Percentiles rank a stretch among this genome's conserved stretches.
These are phyloP conservation scores for Dispira parvispora DNA, from an alignment of 192 early-diverging fungal genomes.

Conservation along the genomic window DNA sequence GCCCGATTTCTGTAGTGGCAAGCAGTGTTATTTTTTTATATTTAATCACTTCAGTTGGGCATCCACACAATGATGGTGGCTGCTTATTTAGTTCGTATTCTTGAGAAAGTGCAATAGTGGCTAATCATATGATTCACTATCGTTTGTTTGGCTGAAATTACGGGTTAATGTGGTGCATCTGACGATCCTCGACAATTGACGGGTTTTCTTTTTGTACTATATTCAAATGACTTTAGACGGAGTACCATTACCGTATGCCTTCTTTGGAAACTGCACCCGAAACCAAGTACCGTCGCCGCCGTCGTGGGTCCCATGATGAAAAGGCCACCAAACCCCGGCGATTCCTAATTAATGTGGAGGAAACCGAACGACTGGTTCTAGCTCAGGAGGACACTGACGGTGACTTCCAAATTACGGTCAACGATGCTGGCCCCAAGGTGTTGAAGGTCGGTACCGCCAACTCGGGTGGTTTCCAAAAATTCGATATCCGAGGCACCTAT, in stretches of 20 bases:
- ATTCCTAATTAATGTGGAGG: constrained; percentile 76
- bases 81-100: neutral
- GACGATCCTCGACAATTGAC: neutral
- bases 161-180: neutral
- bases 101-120: neutral
- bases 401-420: constrained; percentile 87
- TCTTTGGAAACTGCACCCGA: constrained; percentile 17
- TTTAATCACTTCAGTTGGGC: neutral
- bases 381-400: constrained; percentile 92
- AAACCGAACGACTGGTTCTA: constrained; percentile 58
- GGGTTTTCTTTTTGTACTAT: neutral
- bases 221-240: neutral
- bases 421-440: constrained; percentile 80
- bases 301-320: constrained; percentile 45
- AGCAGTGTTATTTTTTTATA: neutral
- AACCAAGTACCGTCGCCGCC: constrained; percentile 23
- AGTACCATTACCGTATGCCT: constrained; percentile 4
- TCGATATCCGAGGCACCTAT: constrained; percentile 88
- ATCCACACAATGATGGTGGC: neutral
- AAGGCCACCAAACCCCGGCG: constrained; percentile 40
- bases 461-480: constrained; percentile 71
- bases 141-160: neutral
- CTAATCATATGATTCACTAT: neutral
- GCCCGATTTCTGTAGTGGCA: neutral
- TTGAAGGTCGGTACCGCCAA: constrained; percentile 71